Base-by-base conservation (phyloP, 1,139 yeast genomes). In the Lizanozyma gosingica region DNA sequence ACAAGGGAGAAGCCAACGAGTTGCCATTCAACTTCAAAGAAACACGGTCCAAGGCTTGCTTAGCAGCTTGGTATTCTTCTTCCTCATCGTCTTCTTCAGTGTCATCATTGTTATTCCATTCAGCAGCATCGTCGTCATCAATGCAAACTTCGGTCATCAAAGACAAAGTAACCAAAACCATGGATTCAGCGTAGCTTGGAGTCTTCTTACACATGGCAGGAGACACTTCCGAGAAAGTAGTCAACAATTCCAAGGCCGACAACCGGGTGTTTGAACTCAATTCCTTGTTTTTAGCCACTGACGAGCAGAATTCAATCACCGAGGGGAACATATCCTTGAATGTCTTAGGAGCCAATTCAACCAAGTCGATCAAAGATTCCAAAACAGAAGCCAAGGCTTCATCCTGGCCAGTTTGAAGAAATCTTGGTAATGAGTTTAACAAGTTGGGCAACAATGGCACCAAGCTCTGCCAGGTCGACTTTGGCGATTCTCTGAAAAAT, bases 181-280 rank as follows among this genome's bases (percentile, higher is more conserved):
- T 72, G 27, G 80, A 70, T 41, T 78, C 75, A 1, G 94, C 78
- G 59, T 87, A 92, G 4, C 76, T 65, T 6, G 83, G 74, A 48
- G 87, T 87, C 36, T 80, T 67, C 56, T 85, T 85, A 67, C 97
- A 90, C 98, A 92, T 92, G 39, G 81, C 80, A 35, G 98, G 98
- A 3, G 97, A 85, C 33, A 85, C 84, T 59, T 92, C 98, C 39
- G 94, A 80, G 57, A 92, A 92, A 0, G 94, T 82, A 2, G 95
- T 86, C 47, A 88, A 69, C 43, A 92, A 71, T 63, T 92, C 98
- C 47, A 92, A 68, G 14, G 96, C 92, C 1, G 94, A 83, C 55
- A 87, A 72, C 57, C 98, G 77, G 2, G 97, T 82, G 42, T 69
- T 65, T 17, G 86, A 71, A 35, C 87, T 97, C 52, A 88, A 67